Evolutionary conservation across 2,329 filamentous ascomycete genomes (phyloP), one percentile per base, ranked within the genome.

Genomic region (Niveomyces coronatus): DNA sequence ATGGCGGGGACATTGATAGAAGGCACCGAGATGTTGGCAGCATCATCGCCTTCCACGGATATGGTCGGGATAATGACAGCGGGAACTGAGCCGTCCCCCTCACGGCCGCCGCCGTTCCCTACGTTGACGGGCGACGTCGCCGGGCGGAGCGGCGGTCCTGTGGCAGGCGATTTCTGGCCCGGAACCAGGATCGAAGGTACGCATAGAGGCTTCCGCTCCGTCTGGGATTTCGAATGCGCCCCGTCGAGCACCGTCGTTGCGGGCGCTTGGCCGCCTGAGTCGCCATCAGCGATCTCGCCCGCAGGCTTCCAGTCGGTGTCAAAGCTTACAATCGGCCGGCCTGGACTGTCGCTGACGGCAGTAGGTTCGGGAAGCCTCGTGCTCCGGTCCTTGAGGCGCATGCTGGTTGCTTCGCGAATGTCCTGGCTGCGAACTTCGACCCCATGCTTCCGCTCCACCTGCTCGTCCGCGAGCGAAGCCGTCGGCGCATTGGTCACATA

Each of bases 271-370:
- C 48, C 46, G 44, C 70, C 60, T 64, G 59, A 56, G 53, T 49
- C 82, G 65, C 75, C 62, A 76, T 86, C 81, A 70, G 82, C 70
- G 61, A 67, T 68, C 67, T 74, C 68, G 57, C 83, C 78, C 56
- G 74, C 75, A 55, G 78, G 74, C 68, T 78, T 82, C 79, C 85
- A 94, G 56, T 82, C 75, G 53, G 75, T 75, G 63, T 94, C 76
- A 71, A 96, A 96, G 72, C 89, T 96, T 70, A 96, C 89, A 68
- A 96, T 96, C 46, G 89, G 89, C 56, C 89, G 79, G 51, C 86
- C 86, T 51, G 84, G 82, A 54, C 74, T 83, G 64, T 95, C 83
- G 65, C 87, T 95, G 60, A 96, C 88, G 53, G 85, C 81, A 39
- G 84, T 85, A 47, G 89, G 89, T 53, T 82, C 89, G 19, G 88